Base-by-base conservation (phyloP, 2,329 filamentous ascomycete genomes). In the Aspergillus cejpii region DNA sequence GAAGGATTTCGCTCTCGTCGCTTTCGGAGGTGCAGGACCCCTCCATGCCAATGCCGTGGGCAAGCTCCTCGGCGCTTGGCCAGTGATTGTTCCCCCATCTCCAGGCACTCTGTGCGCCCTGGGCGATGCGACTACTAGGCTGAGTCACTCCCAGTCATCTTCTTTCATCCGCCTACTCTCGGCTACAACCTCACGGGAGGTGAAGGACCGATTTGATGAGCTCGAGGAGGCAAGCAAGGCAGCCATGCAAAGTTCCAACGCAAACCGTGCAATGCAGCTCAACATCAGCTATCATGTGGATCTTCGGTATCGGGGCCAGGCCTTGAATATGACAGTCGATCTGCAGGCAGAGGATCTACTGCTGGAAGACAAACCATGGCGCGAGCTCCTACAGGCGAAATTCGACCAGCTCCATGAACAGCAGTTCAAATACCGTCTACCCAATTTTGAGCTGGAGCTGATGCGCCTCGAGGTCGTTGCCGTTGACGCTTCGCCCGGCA, bases 11-110 rank as follows among this genome's bases (percentile, higher is more conserved):
- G 72, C 73, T 3, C 62, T 76, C 3, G 73, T 76, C 5, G 72
- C 71, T 1, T 74, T 75, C 47, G 74, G 74, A 23, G 74, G 74
- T 40, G 74, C 73, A 17, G 74, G 74, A 0, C 74, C 74, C 14
- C 60, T 76, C n/a, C 73, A 75, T 48, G 73, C 70, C 3, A 76
- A 75, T 41, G 69, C 72, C 3, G 62, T 76, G 1, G 74, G 73
- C 17, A 67, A 74, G 50, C 64, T 76, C 1, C 64, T 76, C 4
- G 70, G 71, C 0, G 70, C 72, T 2, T 76, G 70, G 69, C 73
- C 73, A 3, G 72, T 76, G n/a, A 74, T 76, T n/a, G 61, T 76
- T 2, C 74, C 74, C 8, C 72, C 70, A 1, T 71, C 71, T 1
- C 74, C 74, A 3, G 74, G 73, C 17, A 71, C 73, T 7, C 59